These are phyloP conservation scores for Apiospora kogelbergensis DNA, from an alignment of 2,329 filamentous ascomycete genomes.

Conservation along the genomic window DNA sequence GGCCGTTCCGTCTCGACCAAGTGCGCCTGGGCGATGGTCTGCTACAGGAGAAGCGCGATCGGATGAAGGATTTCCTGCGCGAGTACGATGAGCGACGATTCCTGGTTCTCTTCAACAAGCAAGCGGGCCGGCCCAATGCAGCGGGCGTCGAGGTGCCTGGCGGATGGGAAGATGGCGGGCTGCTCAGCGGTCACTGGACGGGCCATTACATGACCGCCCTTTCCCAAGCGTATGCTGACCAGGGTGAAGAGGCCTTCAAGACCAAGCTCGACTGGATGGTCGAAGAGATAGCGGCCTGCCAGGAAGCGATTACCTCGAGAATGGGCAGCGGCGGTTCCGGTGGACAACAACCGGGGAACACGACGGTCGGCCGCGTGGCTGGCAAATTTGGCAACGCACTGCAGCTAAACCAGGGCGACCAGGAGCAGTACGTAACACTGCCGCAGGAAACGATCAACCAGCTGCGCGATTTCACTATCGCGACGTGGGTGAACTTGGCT, in stretches of 20 bases:
- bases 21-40: constrained; percentile 30
- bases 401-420: constrained; percentile 11
- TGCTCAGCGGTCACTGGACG: constrained; percentile 35
- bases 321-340: constrained; percentile 18
- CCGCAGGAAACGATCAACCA: constrained; percentile 23
- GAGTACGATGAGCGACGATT: constrained; percentile 31
- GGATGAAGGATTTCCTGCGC: constrained; percentile 29
- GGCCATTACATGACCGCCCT: constrained; percentile 34
- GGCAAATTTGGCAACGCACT: constrained; percentile 21
- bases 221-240: constrained; percentile 33
- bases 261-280: constrained; percentile 35
- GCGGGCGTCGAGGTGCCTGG: constrained; percentile 25
- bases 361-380: constrained; percentile 16
- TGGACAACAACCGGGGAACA: background rate
- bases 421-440: constrained; percentile 19
- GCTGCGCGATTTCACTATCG: constrained; percentile 22
- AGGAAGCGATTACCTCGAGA: constrained; percentile 31
- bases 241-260: constrained; percentile 30
- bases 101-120: constrained; percentile 32
- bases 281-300: constrained; percentile 28
- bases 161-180: constrained; percentile 35
- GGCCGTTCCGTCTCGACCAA: constrained; percentile 33
- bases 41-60: constrained; percentile 33
- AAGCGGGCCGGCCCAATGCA: constrained; percentile 30
- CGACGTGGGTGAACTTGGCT: constrained; percentile 20